Evolutionary conservation across 345 rosid genomes (phyloP), one percentile per base, ranked within the genome.

Genomic region (Erysimum cheiranthoides): DNA sequence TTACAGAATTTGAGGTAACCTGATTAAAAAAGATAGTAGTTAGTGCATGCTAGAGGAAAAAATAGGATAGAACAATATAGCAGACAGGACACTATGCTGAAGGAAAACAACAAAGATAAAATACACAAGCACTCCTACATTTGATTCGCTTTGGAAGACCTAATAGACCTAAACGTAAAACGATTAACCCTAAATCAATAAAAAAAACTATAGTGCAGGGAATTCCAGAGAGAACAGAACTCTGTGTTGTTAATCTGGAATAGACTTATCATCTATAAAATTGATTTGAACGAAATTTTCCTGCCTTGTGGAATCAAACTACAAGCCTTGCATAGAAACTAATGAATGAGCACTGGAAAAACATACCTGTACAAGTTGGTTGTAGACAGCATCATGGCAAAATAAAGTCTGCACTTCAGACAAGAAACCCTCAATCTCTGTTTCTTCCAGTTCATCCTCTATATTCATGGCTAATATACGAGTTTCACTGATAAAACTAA

Each of bases 381-480:
- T 90, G 85, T 81, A 73, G 40, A 89, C 83, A 75, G 97, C 96
- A 86, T 89, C 90, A 78, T 94, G 98, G 82, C 96, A 92, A 84
- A 92, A 94, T 68, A 94, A 79, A 32, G 98, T 91, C 87, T 92
- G 98, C 38, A 86, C 91, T 81, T 94, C 86, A 50, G 96, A 89
- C 76, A 68, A 76, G 84, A 94, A 94, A 61, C 98, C 97, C 76
- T 90, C 96, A 77, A 94, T 92, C 84, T 94, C 98, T 61, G 97
- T 94, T 77, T 92, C 96, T 87, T 92, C 98, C 79, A 94, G 80
- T 82, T 89, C 97, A 76, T 92, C 98, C 82, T 92, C 97, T 54
- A 86, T 75, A 84, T 89, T 94, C 97, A 94, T 94, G 69, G 96
- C 98, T 78, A 90, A 81, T 78, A 94, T 86, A 71, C 95, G 85